Conservation (phyloP, 106 monocot species). For the Iris macrosiphon region DNA sequence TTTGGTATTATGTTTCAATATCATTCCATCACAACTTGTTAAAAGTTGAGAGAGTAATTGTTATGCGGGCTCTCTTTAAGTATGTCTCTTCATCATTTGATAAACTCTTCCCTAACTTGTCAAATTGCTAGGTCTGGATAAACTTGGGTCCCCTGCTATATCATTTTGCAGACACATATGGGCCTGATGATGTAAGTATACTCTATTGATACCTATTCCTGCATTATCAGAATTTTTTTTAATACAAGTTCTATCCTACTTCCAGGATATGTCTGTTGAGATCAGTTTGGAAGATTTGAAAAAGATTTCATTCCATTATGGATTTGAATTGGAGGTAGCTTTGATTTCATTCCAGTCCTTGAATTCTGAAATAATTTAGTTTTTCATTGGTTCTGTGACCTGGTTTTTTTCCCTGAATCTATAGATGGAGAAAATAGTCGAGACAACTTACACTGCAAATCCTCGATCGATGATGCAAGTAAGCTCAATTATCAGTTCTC, state of each 20-base stretch:
- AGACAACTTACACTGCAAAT: constrained; percentile 88
- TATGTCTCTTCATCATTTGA: constrained; percentile 3
- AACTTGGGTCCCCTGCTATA: constrained; percentile 91
- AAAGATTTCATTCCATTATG: constrained; percentile 62
- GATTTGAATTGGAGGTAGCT: constrained; percentile 85
- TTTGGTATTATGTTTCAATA: too few species aligned
- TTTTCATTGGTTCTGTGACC: neutral
- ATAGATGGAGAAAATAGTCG: constrained; percentile 77
- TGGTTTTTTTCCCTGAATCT: neutral
- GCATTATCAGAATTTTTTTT: neutral
- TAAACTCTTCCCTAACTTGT: neutral
- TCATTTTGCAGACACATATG: constrained; percentile 94
- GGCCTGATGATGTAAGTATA: constrained; percentile 58
- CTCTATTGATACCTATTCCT: neutral
- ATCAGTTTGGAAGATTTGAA: constrained; percentile 95
- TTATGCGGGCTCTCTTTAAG: too few species aligned
- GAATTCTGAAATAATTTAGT: neutral
- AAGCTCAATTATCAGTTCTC: constrained; percentile 14
- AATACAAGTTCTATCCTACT: neutral
- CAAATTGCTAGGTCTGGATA: constrained; percentile 74
- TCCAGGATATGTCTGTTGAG: constrained; percentile 93
- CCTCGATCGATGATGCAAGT: constrained; percentile 96
- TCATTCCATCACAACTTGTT: too few species aligned
- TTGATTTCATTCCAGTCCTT: neutral
- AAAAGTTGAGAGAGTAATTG: too few species aligned